Conservation (phyloP, 2,329 filamentous ascomycete species). For the Neonectria magnoliae region DNA sequence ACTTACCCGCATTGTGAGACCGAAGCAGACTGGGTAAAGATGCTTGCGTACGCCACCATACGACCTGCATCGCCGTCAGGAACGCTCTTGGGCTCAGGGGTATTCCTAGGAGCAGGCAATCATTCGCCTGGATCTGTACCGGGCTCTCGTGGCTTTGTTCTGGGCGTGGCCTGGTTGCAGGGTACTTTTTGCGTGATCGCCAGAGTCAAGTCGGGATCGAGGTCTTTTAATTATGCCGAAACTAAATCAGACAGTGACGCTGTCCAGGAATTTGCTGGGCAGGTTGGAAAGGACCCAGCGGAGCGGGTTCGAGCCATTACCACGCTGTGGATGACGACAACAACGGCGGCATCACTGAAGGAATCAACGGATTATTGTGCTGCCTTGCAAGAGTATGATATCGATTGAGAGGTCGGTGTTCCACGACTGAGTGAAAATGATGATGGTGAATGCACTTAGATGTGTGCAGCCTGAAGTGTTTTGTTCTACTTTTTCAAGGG, state of each 20-base stretch:
- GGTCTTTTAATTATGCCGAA: neutral
- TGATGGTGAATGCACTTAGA: neutral
- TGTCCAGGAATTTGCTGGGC: neutral
- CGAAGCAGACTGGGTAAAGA: neutral
- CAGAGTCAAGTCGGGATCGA: neutral
- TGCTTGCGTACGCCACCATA: constrained; percentile 21
- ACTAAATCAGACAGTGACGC: neutral
- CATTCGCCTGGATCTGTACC: constrained; percentile 19
- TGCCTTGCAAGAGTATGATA: neutral
- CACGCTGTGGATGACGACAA: neutral
- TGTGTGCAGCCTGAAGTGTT: neutral
- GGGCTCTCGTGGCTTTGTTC: constrained; percentile 2
- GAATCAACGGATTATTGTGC: neutral
- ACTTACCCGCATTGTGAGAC: neutral
- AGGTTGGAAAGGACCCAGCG: neutral
- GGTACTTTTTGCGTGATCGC: neutral
- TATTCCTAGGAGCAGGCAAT: constrained; percentile 2
- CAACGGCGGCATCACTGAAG: neutral
- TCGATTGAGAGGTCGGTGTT: neutral
- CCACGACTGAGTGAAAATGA: no score
- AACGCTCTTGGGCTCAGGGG: constrained; percentile 4
- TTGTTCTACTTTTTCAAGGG: neutral
- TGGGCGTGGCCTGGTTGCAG: neutral
- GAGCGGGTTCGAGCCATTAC: neutral
- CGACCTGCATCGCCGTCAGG: constrained; percentile 9